Conservation (phyloP, 352 stramenopile genomes). For the Blastocystis sp. region DNA sequence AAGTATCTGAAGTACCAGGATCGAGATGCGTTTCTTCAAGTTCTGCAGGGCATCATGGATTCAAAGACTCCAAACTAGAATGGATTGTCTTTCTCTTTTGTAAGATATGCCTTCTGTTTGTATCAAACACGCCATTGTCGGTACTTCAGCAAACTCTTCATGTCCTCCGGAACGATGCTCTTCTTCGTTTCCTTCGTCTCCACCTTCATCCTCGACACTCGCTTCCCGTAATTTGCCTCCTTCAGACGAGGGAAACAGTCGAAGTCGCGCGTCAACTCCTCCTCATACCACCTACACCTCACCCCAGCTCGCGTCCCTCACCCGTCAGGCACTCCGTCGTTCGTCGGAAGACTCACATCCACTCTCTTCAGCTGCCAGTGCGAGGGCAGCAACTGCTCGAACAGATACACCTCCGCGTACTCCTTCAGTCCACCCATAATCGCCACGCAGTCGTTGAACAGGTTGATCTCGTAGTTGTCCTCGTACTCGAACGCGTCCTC, state of each 20-base stretch:
- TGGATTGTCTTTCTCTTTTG: not conserved
- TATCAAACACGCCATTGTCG: not conserved
- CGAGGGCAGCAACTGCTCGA: constrained; percentile 15
- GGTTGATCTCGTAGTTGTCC: constrained; percentile 67
- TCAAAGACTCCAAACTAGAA: not conserved
- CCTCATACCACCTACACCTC: constrained; percentile 20
- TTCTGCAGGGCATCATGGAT: not conserved
- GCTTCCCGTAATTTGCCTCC: not conserved
- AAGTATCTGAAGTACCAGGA: constrained; percentile 6
- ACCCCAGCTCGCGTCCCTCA: not conserved
- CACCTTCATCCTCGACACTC: not conserved
- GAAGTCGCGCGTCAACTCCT: constrained; percentile 18
- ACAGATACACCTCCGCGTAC: constrained; percentile 39
- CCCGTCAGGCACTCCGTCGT: not conserved
- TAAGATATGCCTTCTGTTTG: not conserved
- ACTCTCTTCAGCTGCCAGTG: constrained; percentile 43
- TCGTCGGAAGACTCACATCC: not conserved
- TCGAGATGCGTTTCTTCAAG: not conserved
- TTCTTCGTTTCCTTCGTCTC: not conserved
- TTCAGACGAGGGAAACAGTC: constrained; percentile 39
- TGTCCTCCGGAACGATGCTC: constrained; percentile 30
- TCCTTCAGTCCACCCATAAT: not conserved
- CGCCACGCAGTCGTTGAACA: constrained; percentile 62
- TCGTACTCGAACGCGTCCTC: constrained; percentile 68
- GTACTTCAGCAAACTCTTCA: constrained; percentile 26